phyloP scores from a whole-genome alignment of 305 asterid genomes.

The Rubia balearica region DNA sequence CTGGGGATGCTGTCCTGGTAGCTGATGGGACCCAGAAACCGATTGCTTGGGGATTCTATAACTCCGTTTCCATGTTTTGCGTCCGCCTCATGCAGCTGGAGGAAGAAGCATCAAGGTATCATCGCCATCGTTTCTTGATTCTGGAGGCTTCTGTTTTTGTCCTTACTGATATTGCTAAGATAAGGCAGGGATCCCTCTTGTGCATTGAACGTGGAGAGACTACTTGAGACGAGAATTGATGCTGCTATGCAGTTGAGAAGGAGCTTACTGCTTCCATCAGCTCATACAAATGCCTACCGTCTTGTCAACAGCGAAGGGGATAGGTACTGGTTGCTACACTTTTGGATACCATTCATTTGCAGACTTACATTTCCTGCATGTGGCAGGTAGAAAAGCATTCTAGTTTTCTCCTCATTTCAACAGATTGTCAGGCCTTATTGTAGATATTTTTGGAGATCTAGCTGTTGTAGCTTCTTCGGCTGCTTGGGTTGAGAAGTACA shows the following conservation, averaged over 20 bases:
- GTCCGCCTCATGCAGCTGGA: constrained; percentile 93
- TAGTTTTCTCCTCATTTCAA: constrained; percentile 14
- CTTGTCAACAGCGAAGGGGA: constrained; percentile 85
- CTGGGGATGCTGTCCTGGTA: constrained; percentile 87
- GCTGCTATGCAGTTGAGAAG: constrained; percentile 39
- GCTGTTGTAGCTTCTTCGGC: constrained; percentile 98
- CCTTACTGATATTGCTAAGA: neutral
- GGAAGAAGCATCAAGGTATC: constrained; percentile 61
- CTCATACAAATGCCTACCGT: constrained; percentile 42
- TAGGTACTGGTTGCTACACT: constrained; percentile 35
- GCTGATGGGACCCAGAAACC: constrained; percentile 81
- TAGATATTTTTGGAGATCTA: constrained; percentile 82
- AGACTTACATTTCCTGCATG: neutral
- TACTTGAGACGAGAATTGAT: constrained; percentile 39
- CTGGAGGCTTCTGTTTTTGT: neutral
- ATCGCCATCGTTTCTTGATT: neutral
- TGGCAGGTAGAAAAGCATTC: neutral
- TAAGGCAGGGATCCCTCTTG: constrained; percentile 64
- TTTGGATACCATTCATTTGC: neutral
- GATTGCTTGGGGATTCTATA: constrained; percentile 88
- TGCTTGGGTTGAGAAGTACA: constrained; percentile 97
- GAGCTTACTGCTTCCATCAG: constrained; percentile 39
- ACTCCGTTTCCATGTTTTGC: constrained; percentile 86
- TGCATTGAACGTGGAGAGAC: constrained; percentile 33
- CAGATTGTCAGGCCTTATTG: constrained; percentile 92